These are phyloP conservation scores for Arabidopsis thaliana DNA, from an alignment of 345 rosid genomes.

Conservation along the genomic window TAIR10.1 NC_003075.7:17814501-17815000, in stretches of 20 bases:
- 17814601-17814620: neutral
- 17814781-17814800: conserved; percentile 65
- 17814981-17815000: conserved; percentile 65
- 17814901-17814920: conserved; percentile 84
- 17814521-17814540: conserved; percentile 58
- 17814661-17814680: conserved; percentile 78
- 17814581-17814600: neutral
- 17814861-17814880: conserved; percentile 49
- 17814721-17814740: conserved; percentile 54
- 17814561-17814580: neutral
- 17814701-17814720: conserved; percentile 37
- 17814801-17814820: conserved; percentile 49
- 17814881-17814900: conserved; percentile 68
- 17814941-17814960: conserved; percentile 44
- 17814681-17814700: conserved; percentile 69
- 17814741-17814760: conserved; percentile 39
- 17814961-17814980: conserved; percentile 37
- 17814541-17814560: conserved; percentile 43
- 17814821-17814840: conserved; percentile 45
- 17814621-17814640: conserved; percentile 59
- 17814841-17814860: conserved; percentile 56
- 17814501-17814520: conserved; percentile 71
- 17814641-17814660: conserved; percentile 66
- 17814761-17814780: conserved; percentile 54
- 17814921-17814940: conserved; percentile 55